These are phyloP conservation scores for Forsythia suspensa DNA, from an alignment of 257 asterid species.

Conservation along the genomic window DNA sequence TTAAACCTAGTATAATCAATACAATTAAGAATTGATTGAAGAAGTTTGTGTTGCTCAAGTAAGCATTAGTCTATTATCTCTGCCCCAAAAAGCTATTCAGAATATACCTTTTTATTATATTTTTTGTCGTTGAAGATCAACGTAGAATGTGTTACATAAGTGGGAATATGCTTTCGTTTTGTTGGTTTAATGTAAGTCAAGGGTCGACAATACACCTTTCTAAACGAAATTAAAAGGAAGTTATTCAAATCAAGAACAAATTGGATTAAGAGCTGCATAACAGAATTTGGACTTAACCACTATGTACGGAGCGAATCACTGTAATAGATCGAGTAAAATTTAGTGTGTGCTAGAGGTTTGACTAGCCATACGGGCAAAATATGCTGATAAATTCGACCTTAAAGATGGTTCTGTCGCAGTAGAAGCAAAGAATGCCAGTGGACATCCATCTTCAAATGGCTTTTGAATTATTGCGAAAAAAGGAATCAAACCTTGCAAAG, in stretches of 20 bases:
- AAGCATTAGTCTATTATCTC: background rate
- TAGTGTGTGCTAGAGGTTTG: background rate
- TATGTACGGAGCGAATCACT: no score
- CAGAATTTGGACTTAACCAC: background rate
- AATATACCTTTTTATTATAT: background rate
- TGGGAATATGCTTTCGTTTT: no score
- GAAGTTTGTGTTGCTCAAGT: background rate
- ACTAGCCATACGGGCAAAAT: background rate
- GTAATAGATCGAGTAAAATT: no score
- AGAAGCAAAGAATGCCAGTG: conserved; percentile 16
- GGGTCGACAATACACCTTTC: background rate
- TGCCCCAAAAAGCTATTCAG: background rate
- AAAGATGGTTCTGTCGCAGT: background rate
- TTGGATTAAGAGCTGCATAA: background rate
- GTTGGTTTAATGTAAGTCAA: background rate
- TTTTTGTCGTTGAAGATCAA: background rate
- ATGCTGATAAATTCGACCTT: background rate
- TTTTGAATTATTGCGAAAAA: conserved; percentile 36
- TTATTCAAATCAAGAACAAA: background rate
- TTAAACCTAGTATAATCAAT: background rate
- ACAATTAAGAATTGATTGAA: background rate
- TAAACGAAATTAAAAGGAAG: background rate
- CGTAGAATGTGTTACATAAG: background rate
- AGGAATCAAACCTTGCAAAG: conserved; percentile 19
- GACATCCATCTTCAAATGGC: conserved; percentile 33